Evolutionary conservation across 2,329 filamentous ascomycete species (phyloP).

Genomic region (Paecilomyces fulvus): DNA sequence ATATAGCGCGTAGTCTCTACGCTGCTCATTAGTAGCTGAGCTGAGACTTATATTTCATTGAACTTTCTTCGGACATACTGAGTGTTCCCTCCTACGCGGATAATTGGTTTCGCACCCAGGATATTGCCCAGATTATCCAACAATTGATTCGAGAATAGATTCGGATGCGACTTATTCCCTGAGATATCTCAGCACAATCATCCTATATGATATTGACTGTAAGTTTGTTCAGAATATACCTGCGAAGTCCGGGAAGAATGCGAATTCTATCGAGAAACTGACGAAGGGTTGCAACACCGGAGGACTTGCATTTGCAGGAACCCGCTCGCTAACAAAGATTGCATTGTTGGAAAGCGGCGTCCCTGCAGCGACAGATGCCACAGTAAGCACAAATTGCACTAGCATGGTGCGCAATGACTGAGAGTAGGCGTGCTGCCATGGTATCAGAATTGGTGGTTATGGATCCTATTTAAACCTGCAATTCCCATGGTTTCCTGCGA

Average conservation of each 20-base stretch:
- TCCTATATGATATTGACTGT: not conserved
- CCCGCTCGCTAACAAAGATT: not conserved
- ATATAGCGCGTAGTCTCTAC: conserved; percentile 52
- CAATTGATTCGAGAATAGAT: conserved; percentile 53
- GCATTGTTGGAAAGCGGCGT: not conserved
- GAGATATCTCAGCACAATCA: not conserved
- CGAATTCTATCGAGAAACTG: conserved; percentile 46
- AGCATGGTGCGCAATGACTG: not conserved
- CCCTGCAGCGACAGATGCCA: not conserved
- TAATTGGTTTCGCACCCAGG: conserved; percentile 49
- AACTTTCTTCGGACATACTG: conserved; percentile 28
- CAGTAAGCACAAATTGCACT: not conserved
- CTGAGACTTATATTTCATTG: not conserved
- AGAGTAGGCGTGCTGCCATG: not conserved
- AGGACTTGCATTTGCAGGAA: conserved; percentile 5
- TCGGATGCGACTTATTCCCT: conserved; percentile 49
- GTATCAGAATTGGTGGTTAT: not conserved
- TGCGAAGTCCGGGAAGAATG: conserved; percentile 46
- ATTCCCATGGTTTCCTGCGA: not conserved
- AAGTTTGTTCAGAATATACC: conserved; percentile 15
- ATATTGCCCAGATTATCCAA: conserved; percentile 49
- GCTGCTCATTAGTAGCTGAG: not conserved
- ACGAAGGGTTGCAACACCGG: conserved; percentile 33
- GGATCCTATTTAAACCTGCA: not conserved
- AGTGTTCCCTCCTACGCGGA: conserved; percentile 59